Percentiles rank a stretch among this genome's conserved stretches.
phyloP scores from a whole-genome alignment of 345 rosid species.

The Hibiscus mutabilis region DNA sequence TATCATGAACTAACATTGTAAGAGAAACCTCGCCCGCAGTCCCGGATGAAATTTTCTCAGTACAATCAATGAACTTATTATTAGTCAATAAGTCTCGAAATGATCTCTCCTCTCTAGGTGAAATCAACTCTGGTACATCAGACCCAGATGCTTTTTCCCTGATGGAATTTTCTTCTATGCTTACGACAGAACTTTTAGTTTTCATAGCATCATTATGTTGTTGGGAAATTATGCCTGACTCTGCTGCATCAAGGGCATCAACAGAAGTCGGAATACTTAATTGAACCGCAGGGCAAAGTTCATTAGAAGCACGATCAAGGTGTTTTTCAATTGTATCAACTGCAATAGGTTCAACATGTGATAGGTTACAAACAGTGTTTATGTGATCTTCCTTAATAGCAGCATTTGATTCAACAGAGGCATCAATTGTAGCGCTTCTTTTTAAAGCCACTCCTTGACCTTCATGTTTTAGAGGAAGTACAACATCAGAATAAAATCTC shows the following conservation, averaged over 20 bases:
- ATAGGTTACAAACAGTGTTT: constrained; percentile 4
- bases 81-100: not conserved
- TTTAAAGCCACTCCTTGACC: constrained; percentile 17
- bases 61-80: constrained; percentile 8
- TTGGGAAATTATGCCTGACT: constrained; percentile 12
- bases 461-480: constrained; percentile 28
- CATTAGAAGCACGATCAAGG: constrained; percentile 5
- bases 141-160: constrained; percentile 17
- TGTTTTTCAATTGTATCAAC: constrained; percentile 4
- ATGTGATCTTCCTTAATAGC: constrained; percentile 14
- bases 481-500: constrained; percentile 34
- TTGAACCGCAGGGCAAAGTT: constrained; percentile 2
- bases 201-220: constrained; percentile 14
- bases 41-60: constrained; percentile 8
- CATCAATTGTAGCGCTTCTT: constrained; percentile 11
- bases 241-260: constrained; percentile 13
- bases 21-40: constrained; percentile 11
- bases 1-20: constrained; percentile 12
- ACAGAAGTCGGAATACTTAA: not conserved
- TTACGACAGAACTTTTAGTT: not conserved
- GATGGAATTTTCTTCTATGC: constrained; percentile 20
- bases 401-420: constrained; percentile 11
- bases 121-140: constrained; percentile 11
- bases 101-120: constrained; percentile 13
- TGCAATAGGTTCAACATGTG: constrained; percentile 8